Percentiles rank a stretch among this genome's conserved stretches.
Evolutionary conservation across 805 yeast genomes (phyloP).

Genomic region (Yamadazyma takamatsuzukensis): DNA sequence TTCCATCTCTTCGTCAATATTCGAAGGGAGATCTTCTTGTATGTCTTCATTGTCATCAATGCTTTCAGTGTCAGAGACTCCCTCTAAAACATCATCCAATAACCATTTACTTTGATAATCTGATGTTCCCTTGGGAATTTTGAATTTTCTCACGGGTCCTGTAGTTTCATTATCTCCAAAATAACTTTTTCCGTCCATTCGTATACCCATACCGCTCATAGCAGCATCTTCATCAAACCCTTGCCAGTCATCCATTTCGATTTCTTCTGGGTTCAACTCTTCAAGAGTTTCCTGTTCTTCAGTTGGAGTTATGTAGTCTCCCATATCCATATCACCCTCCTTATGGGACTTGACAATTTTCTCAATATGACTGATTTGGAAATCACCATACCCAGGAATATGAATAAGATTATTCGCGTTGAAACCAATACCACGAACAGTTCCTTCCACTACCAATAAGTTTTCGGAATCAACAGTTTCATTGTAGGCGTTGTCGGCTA

Average conservation of each 20-base stretch:
- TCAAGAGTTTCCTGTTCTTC: constrained; percentile 57
- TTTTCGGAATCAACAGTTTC: constrained; percentile 32
- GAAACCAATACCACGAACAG: constrained; percentile 83
- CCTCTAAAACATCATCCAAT: constrained; percentile 51
- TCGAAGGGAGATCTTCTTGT: too few relatives aligned
- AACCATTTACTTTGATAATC: constrained; percentile 78
- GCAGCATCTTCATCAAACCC: constrained; percentile 22
- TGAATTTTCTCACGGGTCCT: constrained; percentile 22
- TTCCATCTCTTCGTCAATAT: constrained; percentile 15
- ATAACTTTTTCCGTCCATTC: constrained; percentile 56
- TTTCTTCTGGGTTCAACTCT: constrained; percentile 51
- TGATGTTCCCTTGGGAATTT: constrained; percentile 67
- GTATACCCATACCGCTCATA: constrained; percentile 37
- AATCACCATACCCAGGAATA: constrained; percentile 88
- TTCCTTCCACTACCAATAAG: constrained; percentile 66
- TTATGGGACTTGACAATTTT: constrained; percentile 24
- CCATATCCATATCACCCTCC: constrained; percentile 20
- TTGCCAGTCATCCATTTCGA: constrained; percentile 42
- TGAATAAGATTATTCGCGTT: constrained; percentile 75
- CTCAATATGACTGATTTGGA: constrained; percentile 67
- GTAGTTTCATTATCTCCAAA: constrained; percentile 25
- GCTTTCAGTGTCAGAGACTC: constrained; percentile 43
- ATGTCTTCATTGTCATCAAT: constrained; percentile 34
- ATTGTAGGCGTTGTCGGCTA: constrained; percentile 63
- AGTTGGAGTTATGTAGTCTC: constrained; percentile 22